These are phyloP conservation scores for Tetragonia tetragonoides DNA, from an alignment of 148 eudicot genomes.

Conservation along the genomic window DNA sequence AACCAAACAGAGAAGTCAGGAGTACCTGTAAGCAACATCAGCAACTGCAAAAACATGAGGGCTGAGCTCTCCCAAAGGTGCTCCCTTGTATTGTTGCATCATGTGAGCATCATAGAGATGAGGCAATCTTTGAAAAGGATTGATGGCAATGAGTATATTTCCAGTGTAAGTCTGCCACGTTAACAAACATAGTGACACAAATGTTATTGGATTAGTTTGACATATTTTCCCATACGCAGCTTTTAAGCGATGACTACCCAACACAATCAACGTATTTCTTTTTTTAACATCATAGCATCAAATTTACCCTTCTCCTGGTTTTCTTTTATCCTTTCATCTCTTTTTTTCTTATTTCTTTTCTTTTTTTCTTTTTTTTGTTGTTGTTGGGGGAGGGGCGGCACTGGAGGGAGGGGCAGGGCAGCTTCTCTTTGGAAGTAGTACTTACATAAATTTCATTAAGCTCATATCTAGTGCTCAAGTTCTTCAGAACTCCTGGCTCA, in stretches of 20 bases:
- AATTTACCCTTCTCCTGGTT: too few relatives aligned
- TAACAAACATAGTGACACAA: slow-evolving; percentile 18
- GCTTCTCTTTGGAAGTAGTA: neutral
- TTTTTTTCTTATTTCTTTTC: neutral
- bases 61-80: slow-evolving; percentile 86
- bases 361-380: too few relatives aligned
- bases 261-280: neutral
- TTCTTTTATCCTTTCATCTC: neutral
- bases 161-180: slow-evolving; percentile 92
- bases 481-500: slow-evolving; percentile 93
- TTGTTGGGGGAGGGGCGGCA: neutral
- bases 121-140: slow-evolving; percentile 93
- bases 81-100: slow-evolving; percentile 99
- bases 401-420: neutral
- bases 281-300: neutral
- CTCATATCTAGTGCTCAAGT: slow-evolving; percentile 85
- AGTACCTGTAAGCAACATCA: slow-evolving; percentile 89
- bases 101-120: slow-evolving; percentile 87
- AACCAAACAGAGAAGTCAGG: neutral
- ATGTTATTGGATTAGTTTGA: slow-evolving; percentile 4
- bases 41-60: slow-evolving; percentile 99
- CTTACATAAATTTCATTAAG: slow-evolving; percentile 96
- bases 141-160: slow-evolving; percentile 93
- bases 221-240: neutral
- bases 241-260: neutral